A percentile compares a stretch with the other conserved stretches of the same genome.
Conservation (phyloP, 805 yeast genomes). For the Nakazawaea molendinolei region DNA sequence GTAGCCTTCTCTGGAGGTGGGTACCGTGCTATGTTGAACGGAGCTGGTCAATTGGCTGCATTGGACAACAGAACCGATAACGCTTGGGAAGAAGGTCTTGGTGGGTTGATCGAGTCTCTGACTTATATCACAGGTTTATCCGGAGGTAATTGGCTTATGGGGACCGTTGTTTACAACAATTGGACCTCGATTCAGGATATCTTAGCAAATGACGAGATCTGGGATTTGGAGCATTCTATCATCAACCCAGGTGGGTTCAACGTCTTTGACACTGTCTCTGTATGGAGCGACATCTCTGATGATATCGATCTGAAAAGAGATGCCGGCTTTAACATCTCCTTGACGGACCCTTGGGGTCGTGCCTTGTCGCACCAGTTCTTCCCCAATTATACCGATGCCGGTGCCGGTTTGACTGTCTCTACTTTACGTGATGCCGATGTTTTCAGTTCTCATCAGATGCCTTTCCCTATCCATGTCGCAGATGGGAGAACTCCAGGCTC, state of each 20-base stretch:
- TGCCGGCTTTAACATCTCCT: constrained; percentile 63
- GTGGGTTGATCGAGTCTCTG: constrained; percentile 67
- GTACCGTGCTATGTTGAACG: constrained; percentile 79
- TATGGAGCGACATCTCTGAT: constrained; percentile 46
- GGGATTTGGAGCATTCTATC: constrained; percentile 64
- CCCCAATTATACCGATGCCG: constrained; percentile 50
- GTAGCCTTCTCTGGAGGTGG: constrained; percentile 82
- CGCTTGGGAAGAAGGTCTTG: constrained; percentile 47
- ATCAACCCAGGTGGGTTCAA: constrained; percentile 59
- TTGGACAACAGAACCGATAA: constrained; percentile 64
- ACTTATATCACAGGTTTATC: constrained; percentile 73
- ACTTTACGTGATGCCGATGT: constrained; percentile 54
- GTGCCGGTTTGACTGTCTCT: constrained; percentile 55
- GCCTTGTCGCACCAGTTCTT: constrained; percentile 69
- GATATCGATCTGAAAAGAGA: constrained; percentile 44
- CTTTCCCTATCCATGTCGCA: constrained; percentile 61
- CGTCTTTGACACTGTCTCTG: constrained; percentile 40
- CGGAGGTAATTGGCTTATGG: constrained; percentile 82
- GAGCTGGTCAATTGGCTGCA: constrained; percentile 80
- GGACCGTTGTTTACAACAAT: constrained; percentile 60
- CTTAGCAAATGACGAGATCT: constrained; percentile 42
- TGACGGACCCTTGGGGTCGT: constrained; percentile 80
- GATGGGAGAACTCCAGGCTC: constrained; percentile 65
- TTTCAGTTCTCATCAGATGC: constrained; percentile 59
- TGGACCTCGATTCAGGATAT: constrained; percentile 68